Evolutionary conservation across 257 asterid genomes (phyloP).

Genomic region (Cynanchum wilfordii): DNA sequence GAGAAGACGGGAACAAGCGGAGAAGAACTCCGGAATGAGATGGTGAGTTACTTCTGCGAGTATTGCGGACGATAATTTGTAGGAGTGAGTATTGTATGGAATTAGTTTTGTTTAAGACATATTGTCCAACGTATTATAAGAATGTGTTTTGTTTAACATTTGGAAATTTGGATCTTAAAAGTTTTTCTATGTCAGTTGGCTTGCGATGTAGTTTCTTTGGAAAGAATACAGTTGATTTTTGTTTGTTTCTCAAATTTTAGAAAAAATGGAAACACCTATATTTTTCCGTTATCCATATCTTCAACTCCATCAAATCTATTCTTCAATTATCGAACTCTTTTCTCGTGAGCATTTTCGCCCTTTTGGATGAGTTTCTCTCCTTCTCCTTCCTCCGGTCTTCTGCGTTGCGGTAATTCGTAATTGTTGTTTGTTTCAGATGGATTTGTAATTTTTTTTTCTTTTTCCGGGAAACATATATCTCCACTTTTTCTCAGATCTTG

Average conservation of each 20-base stretch:
- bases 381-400: neutral
- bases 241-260: neutral
- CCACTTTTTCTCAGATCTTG: conserved; percentile 5
- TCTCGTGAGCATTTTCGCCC: neutral
- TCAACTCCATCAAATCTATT: neutral
- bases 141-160: conserved; percentile 16
- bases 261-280: neutral
- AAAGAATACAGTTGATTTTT: conserved; percentile 1
- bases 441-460: neutral
- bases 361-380: neutral
- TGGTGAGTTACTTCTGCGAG: conserved; percentile 45
- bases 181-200: neutral
- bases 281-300: neutral
- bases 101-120: conserved; percentile 2
- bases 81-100: neutral
- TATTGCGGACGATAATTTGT: conserved; percentile 13
- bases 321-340: neutral
- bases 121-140: neutral
- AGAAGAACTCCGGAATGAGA: conserved; percentile 59
- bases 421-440: neutral
- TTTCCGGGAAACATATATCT: neutral
- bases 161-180: conserved; percentile 25
- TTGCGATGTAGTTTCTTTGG: neutral
- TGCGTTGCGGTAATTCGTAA: neutral
- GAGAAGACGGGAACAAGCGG: conserved; percentile 48